Base-by-base conservation (phyloP, 2,329 filamentous ascomycete genomes). In the Trichoderma guizhouense region DNA sequence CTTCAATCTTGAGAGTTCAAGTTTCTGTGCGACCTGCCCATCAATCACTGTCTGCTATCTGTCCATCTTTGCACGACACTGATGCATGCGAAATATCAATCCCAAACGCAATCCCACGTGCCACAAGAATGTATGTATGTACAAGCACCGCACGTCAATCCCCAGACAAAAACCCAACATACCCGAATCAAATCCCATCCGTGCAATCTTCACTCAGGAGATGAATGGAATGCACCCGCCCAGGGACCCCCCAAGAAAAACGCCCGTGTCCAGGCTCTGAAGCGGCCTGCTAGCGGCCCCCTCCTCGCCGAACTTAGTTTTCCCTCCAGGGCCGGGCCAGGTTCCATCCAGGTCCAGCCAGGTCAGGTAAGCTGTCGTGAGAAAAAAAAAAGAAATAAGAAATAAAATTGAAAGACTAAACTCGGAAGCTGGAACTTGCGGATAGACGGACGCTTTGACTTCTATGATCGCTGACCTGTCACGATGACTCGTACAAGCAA, bases 221-320 rank as follows among this genome's bases (percentile, higher is more conserved):
- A 21, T 12, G 43, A 51, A 57, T 34, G 62, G 62, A 68, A 60
- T 68, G 65, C 65, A 43, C 9, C 26, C 12, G 32, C 32, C 64
- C 64, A 65, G 32, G 64, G 51, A 30, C 26, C 43, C 47, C 26
- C 36, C 55, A 3, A 30, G 11, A 9, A 58, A 43, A 51, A 30
- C 65, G 65, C 43, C 65, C 24, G 39, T 28, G 51, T 26, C 65
- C 53, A 47, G 55, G 55, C 55, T 60, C 28, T 60, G 55, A 60
- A 60, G 55, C 55, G 28, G 55, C 55, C 55, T 60, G 32, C 36
- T 60, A 68, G 65, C 55, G 65, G 64, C 64, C 36, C 66, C 32
- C 57, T 32, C 28, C 24, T 58, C 66, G 53, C 66, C 57, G 32
- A 60, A 30, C 65, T 68, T 60, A 43, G 21, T 58, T 60, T 60